Evolutionary conservation across 257 asterid genomes (phyloP).

Genomic region (Ocimum tenuiflorum): DNA sequence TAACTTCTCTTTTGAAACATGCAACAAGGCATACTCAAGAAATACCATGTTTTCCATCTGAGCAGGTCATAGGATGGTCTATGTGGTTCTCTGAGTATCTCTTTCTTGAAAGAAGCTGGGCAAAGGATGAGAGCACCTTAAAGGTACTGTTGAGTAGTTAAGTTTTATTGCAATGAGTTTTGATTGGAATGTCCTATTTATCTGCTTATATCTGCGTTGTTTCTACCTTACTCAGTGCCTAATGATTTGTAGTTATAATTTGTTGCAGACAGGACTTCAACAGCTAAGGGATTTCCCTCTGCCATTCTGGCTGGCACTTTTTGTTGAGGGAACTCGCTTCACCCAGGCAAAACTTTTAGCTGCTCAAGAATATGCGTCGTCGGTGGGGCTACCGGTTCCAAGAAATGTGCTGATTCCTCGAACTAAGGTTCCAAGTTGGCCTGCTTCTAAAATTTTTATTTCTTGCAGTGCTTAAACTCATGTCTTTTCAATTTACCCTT

Average conservation of each 20-base stretch:
- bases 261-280: conserved; percentile 65
- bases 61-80: conserved; percentile 98
- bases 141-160: conserved; percentile 41
- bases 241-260: conserved; percentile 15
- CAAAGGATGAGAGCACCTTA: conserved; percentile 74
- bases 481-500: too few relatives aligned
- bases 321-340: conserved; percentile 95
- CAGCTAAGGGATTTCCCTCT: conserved; percentile 69
- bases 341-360: conserved; percentile 91
- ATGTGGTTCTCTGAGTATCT: conserved; percentile 98
- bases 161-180: conserved; percentile 5
- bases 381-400: conserved; percentile 73
- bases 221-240: conserved; percentile 1
- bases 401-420: conserved; percentile 91
- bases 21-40: neutral
- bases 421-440: conserved; percentile 59
- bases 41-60: neutral
- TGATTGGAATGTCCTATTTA: neutral
- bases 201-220: neutral
- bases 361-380: conserved; percentile 90
- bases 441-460: conserved; percentile 3
- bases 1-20: neutral
- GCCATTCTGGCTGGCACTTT: conserved; percentile 92
- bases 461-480: too few relatives aligned
- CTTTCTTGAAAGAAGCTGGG: conserved; percentile 97